Evolutionary conservation across 2,329 filamentous ascomycete genomes (phyloP).

Genomic region (Aspergillus sp.): DNA sequence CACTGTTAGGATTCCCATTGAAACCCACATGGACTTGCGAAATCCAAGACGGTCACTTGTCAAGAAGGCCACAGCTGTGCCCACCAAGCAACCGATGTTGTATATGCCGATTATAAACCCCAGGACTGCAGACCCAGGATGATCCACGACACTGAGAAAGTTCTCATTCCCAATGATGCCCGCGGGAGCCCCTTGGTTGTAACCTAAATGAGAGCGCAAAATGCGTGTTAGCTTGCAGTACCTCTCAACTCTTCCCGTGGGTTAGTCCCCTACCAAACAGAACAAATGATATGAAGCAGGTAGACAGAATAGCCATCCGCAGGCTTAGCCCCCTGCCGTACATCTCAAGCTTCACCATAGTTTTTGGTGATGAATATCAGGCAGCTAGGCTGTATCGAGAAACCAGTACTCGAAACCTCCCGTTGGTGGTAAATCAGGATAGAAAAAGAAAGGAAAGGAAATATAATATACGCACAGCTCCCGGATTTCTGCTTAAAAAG

Average conservation of each 20-base stretch:
- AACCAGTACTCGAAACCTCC: neutral
- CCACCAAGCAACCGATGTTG: conserved; percentile 44
- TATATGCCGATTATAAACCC: conserved; percentile 48
- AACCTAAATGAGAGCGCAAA: conserved; percentile 31
- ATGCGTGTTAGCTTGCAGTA: conserved; percentile 8
- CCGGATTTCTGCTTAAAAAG: conserved; percentile 16
- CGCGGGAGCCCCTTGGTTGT: conserved; percentile 52
- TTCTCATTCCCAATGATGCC: conserved; percentile 49
- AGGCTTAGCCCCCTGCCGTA: conserved; percentile 28
- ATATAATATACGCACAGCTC: conserved; percentile 14
- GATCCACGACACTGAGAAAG: conserved; percentile 42
- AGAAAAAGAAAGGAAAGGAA: neutral
- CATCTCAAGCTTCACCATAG: conserved; percentile 25
- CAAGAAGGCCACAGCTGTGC: conserved; percentile 34
- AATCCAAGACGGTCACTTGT: conserved; percentile 33
- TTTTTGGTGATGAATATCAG: neutral
- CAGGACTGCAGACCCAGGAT: conserved; percentile 37
- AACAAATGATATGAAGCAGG: conserved; percentile 26
- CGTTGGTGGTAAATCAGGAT: neutral
- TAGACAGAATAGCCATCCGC: conserved; percentile 26
- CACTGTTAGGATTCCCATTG: conserved; percentile 34
- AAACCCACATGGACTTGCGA: conserved; percentile 34
- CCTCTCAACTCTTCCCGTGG: neutral
- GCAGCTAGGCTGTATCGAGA: neutral
- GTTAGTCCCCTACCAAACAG: conserved; percentile 22